Conservation (phyloP, 1,284 basidiomycete species). For the Irpex rosettiformis region DNA sequence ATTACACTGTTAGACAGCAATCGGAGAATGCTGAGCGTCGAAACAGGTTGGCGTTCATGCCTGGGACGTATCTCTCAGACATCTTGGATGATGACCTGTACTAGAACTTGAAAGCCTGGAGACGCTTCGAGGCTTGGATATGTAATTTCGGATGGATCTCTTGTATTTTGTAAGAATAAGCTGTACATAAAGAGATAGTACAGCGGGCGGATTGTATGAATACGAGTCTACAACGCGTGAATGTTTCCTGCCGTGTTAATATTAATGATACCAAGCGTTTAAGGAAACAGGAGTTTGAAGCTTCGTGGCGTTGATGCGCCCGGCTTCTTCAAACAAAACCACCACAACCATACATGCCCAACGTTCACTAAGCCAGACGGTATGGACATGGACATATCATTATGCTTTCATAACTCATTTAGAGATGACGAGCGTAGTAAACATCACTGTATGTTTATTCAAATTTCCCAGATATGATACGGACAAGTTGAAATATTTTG, state of each 20-base stretch:
- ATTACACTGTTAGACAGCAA: constrained; percentile 62
- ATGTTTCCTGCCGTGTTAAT: no score
- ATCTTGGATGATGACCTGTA: constrained; percentile 8
- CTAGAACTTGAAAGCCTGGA: no score
- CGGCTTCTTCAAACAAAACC: background rate
- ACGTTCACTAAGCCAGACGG: no score
- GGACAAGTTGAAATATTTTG: background rate
- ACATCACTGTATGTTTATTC: no score
- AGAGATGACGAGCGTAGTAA: no score
- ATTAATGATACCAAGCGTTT: no score
- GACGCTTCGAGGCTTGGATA: no score
- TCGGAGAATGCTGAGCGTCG: constrained; percentile 29
- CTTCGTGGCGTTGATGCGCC: background rate
- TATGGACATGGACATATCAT: no score
- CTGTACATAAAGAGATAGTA: no score
- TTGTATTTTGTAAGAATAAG: no score
- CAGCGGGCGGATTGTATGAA: background rate
- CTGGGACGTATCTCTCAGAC: constrained; percentile 8
- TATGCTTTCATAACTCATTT: background rate
- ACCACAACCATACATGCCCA: background rate
- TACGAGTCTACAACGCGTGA: no score
- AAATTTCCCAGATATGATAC: background rate
- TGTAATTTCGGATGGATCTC: no score
- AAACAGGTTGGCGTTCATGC: constrained; percentile 6
- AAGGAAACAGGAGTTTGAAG: background rate